Base-by-base conservation (phyloP, 176 grass and related monocot species). In the Puya raimondii region DNA sequence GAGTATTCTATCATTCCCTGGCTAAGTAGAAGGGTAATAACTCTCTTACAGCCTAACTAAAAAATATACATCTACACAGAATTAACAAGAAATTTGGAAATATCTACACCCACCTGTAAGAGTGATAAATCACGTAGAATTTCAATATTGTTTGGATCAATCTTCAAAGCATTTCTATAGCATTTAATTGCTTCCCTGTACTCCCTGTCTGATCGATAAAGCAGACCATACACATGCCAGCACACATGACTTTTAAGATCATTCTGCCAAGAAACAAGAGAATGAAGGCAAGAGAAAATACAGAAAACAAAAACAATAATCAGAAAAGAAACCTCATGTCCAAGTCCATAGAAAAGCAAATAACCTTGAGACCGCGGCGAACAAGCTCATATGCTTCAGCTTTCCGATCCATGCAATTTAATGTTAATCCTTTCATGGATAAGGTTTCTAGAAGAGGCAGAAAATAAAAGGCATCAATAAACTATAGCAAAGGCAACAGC, bases 181-280 rank as follows among this genome's bases (percentile, higher is more conserved):
- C 90, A 91, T 82, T 99, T 99, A 67, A 99, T 99, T 79, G 95
- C 95, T 94, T 99, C 95, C 80, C 95, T 91, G 67, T 99, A 99
- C 80, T 99, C 95, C 79, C 95, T 91, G 67, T 94, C 95, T 63
- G 90, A 99, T 77, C 95, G 81, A 70, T 99, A 99, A 17, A 99
- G 95, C 70, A 99, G 80, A 65, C 95, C 95, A 73, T 99, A 99
- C 65, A 99, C 95, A 73, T 99, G 95, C 95, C 95, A 99, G 73
- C 95, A 99, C 52, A 99, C 95, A 78, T 99, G 95, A 76, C 95
- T 99, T 84, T 99, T 99, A 78, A 99, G 87, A 84, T 99, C 90
- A 75, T 99, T 88, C 95, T 99, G 83, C 50, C 70, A 21, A 78
- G 27, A 53, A 21, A 20, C 16, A 72, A 72, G 6, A 73, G 20